A percentile compares a stretch with the other conserved stretches of the same genome.
These are phyloP conservation scores for Cercophora newfieldiana DNA, from an alignment of 495 filamentous ascomycete genomes.

Conservation along the genomic window DNA sequence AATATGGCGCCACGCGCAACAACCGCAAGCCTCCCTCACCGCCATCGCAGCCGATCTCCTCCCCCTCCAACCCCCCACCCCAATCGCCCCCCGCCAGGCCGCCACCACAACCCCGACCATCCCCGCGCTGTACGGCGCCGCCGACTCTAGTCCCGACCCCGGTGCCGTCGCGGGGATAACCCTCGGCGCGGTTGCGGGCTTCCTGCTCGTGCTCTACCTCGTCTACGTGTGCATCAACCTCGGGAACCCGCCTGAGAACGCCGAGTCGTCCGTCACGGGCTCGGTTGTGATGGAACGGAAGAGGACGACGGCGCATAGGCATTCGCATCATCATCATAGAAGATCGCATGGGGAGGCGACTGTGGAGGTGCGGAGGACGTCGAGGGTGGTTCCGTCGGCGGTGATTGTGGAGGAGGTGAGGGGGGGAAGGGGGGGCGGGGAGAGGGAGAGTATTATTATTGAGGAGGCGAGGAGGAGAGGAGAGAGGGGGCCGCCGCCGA, in stretches of 20 bases:
- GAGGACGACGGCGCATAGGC: constrained; percentile 19
- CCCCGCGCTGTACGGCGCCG: constrained; percentile 66
- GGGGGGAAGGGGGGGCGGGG: constrained; percentile 18
- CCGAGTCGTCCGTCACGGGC: constrained; percentile 29
- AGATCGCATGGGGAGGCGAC: constrained; percentile 23
- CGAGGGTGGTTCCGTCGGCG: constrained; percentile 20
- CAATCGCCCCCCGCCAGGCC: neutral
- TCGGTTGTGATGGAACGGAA: constrained; percentile 39
- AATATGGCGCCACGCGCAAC: neutral
- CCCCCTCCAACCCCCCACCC: neutral
- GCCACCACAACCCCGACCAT: constrained; percentile 39
- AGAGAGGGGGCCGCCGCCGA: constrained; percentile 21
- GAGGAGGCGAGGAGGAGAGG: constrained; percentile 33
- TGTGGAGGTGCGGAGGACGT: constrained; percentile 40
- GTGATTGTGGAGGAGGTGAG: constrained; percentile 35
- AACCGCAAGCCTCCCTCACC: neutral
- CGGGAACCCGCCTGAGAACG: constrained; percentile 30
- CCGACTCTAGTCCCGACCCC: constrained; percentile 58
- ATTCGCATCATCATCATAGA: constrained; percentile 24
- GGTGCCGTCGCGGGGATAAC: constrained; percentile 83
- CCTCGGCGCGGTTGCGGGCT: constrained; percentile 79
- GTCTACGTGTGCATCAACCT: constrained; percentile 66
- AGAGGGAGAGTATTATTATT: constrained; percentile 42
- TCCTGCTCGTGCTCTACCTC: constrained; percentile 74
- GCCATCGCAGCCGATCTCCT: neutral